These are phyloP conservation scores for Calonectria hongkongensis DNA, from an alignment of 2,329 filamentous ascomycete genomes.

Conservation along the genomic window DNA sequence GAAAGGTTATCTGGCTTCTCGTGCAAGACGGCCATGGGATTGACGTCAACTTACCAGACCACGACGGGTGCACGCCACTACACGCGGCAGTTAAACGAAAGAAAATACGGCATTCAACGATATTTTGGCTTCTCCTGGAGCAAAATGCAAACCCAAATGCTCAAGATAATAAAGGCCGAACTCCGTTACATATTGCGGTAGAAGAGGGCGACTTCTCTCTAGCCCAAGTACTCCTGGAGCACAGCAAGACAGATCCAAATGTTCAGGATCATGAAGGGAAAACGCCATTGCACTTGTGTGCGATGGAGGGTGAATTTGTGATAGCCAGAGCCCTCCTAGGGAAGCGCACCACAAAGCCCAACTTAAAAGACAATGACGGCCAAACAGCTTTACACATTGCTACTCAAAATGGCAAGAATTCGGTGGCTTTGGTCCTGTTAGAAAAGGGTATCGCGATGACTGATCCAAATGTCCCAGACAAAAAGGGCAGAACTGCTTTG, in stretches of 20 bases:
- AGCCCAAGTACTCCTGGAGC: constrained; percentile 6
- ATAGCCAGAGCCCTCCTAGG: not conserved
- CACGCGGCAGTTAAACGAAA: constrained; percentile 14
- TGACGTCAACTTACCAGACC: not conserved
- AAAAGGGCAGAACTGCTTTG: constrained; percentile 1
- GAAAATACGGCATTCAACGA: not conserved
- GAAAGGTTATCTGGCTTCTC: constrained; percentile 4
- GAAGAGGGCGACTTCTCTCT: constrained; percentile 1
- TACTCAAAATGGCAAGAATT: not conserved
- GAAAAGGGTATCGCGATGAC: not conserved
- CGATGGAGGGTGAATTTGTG: not conserved
- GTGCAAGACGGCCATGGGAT: not conserved
- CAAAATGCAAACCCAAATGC: constrained; percentile 12
- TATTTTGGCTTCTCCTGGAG: constrained; percentile 26
- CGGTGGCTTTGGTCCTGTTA: not conserved
- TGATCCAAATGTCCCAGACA: constrained; percentile 6
- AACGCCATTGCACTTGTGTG: not conserved
- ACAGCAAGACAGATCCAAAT: not conserved
- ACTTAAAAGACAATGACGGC: not conserved
- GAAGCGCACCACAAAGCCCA: not conserved
- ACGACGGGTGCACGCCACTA: not conserved
- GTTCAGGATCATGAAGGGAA: not conserved
- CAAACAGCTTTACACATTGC: constrained; percentile 10
- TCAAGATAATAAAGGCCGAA: not conserved
- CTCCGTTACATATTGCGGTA: constrained; percentile 12